Base-by-base conservation (phyloP, 306 rosid genomes). In the Cajanus cajan region DNA sequence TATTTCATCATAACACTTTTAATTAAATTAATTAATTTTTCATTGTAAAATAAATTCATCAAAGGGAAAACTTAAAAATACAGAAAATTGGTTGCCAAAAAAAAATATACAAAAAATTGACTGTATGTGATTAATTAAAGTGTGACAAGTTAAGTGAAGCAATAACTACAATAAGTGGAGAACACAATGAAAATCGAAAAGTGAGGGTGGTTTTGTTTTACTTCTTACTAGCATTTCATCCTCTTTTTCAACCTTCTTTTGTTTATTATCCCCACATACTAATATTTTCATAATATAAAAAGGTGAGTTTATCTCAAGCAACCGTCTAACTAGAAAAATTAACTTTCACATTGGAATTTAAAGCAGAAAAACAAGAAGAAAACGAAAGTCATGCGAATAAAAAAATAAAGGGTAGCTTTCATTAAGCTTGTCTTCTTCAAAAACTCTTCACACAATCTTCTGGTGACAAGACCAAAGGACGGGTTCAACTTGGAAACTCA, bases 351-450 rank as follows among this genome's bases (percentile, higher is more conserved):
- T 70, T 71, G 82, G 44, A 82, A 52, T 63, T 81, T 28, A 51
- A 64, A 18, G 22, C 19, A 2, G 54, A 36, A 48, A 41, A 59
- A 57, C 8, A 74, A 48, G 4, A 59, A 22, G 8, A 33, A 33
- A 55, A 55, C 15, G 16, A 28, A 13, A 31, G 45, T 18, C 14
- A 34, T 37, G 31, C 11, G 61, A 51, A 78, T 45, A 14, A 65
- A 71, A 65, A 71, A 69, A 68, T 8, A 50, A 77, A 37, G 12
- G 45, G 82, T 51, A 52, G 75, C 78, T 77, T 77, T 82, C 78
- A 41, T 52, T 21, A 59, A 33, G 1, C 25, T 62, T 76, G 82
- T 70, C 78, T 62, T 25, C 63, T 62, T 44, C 24, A 77, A 82
- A 82, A 77, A 28, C 44, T 1, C 41, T 70, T 14, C 51, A 10